These are phyloP conservation scores for Podaxis sp. DNA, from an alignment of 768 basidiomycete species.

Conservation along the genomic window DNA sequence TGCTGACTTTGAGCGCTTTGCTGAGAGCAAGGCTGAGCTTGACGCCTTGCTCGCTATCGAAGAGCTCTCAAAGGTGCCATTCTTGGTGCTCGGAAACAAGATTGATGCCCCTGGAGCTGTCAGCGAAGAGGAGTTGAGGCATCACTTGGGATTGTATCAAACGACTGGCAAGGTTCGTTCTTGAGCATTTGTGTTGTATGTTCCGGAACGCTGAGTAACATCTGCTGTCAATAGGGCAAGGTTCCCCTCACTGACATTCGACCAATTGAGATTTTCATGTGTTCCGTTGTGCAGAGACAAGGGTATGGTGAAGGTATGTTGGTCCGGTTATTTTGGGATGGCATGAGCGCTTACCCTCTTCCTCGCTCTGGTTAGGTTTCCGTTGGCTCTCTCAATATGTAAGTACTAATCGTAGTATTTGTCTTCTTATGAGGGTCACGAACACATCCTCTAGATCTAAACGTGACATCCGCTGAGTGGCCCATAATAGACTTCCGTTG, in stretches of 20 bases:
- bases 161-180: slow-evolving; percentile 93
- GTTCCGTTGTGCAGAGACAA: slow-evolving; percentile 97
- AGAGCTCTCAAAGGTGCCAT: slow-evolving; percentile 92
- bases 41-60: slow-evolving; percentile 95
- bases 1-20: slow-evolving; percentile 94
- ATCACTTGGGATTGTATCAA: slow-evolving; percentile 92
- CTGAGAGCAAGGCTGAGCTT: slow-evolving; percentile 95
- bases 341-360: background rate
- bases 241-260: slow-evolving; percentile 95
- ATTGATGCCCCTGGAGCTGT: slow-evolving; percentile 98
- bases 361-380: slow-evolving; percentile 55
- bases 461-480: background rate
- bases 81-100: slow-evolving; percentile 98
- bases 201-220: background rate
- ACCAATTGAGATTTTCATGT: slow-evolving; percentile 99
- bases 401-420: slow-evolving; percentile 23
- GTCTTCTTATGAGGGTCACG: background rate
- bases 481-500: slow-evolving; percentile 1
- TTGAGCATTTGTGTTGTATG: background rate
- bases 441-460: slow-evolving; percentile 31
- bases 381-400: slow-evolving; percentile 98
- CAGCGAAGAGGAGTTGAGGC: slow-evolving; percentile 94
- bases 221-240: slow-evolving; percentile 65
- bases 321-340: background rate
- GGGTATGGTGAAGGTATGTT: slow-evolving; percentile 91